phyloP scores from a whole-genome alignment of 108 stramenopile genomes.

The Stephanodiscus triporus region DNA sequence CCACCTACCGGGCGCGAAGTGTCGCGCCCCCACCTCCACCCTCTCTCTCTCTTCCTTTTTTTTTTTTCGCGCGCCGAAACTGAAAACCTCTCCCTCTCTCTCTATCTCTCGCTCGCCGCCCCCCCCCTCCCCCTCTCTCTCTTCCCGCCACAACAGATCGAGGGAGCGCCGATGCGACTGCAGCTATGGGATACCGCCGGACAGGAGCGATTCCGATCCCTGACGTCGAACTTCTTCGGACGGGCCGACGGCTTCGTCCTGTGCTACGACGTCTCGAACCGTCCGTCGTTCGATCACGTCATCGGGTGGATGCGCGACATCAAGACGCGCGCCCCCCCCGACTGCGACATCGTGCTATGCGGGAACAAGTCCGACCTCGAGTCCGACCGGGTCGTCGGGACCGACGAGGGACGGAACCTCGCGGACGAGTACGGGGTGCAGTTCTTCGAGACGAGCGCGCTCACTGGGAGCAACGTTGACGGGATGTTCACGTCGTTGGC shows the following conservation, averaged over 20 bases:
- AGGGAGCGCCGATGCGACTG: constrained; percentile 85
- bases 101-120: too few relatives aligned
- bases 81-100: too few relatives aligned
- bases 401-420: constrained; percentile 84
- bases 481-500: constrained; percentile 90
- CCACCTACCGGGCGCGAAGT: too few relatives aligned
- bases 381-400: constrained; percentile 76
- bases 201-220: constrained; percentile 92
- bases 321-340: constrained; percentile 88
- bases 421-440: constrained; percentile 94
- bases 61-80: too few relatives aligned
- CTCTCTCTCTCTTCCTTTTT: too few relatives aligned
- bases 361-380: constrained; percentile 89
- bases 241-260: constrained; percentile 93
- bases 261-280: constrained; percentile 89
- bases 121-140: background rate
- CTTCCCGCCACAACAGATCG: constrained; percentile 56
- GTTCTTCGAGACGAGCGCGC: constrained; percentile 96
- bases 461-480: constrained; percentile 93
- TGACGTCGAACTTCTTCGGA: constrained; percentile 95
- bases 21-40: too few relatives aligned
- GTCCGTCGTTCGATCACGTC: constrained; percentile 91
- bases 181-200: constrained; percentile 97
- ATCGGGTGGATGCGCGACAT: constrained; percentile 95
- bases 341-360: constrained; percentile 87